Conservation (phyloP, 108 stramenopile genomes). For the Discostella pseudostelligera region DNA sequence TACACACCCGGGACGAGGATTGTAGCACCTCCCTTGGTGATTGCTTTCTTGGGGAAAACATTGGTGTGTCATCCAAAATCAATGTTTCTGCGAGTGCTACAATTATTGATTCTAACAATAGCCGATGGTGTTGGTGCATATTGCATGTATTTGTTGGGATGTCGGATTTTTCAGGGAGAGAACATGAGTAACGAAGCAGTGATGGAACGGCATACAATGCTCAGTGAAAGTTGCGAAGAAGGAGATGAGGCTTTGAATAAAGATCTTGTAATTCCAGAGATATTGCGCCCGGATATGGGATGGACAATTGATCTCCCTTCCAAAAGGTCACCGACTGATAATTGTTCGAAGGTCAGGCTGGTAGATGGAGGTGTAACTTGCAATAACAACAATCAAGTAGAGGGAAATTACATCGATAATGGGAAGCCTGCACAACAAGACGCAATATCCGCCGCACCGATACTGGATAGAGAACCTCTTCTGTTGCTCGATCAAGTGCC, state of each 20-base stretch:
- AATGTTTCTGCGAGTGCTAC: conserved; percentile 5
- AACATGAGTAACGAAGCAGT: conserved; percentile 23
- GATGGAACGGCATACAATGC: conserved; percentile 29
- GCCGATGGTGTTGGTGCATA: conserved; percentile 38
- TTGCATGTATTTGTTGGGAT: conserved; percentile 21
- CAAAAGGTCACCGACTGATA: conserved; percentile 6
- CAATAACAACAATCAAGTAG: conserved; percentile 3
- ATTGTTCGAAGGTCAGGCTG: neutral
- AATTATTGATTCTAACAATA: conserved; percentile 7
- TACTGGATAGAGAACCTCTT: conserved; percentile 18
- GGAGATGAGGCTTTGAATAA: neutral
- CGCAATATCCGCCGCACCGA: neutral
- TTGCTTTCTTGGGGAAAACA: conserved; percentile 27
- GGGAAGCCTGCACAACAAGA: neutral
- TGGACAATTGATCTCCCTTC: conserved; percentile 44
- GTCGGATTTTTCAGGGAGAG: conserved; percentile 22
- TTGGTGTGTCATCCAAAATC: neutral
- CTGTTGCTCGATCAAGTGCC: conserved; percentile 45
- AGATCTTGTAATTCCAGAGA: conserved; percentile 26
- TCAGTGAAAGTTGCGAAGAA: conserved; percentile 3
- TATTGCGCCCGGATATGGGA: conserved; percentile 37
- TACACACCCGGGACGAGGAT: conserved; percentile 32
- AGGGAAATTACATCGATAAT: neutral
- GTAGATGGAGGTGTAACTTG: neutral
- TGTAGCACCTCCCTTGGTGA: conserved; percentile 21